Evolutionary conservation across 768 basidiomycete genomes (phyloP), one percentile per base, ranked within the genome.

Genomic region (Amanita phalloides): DNA sequence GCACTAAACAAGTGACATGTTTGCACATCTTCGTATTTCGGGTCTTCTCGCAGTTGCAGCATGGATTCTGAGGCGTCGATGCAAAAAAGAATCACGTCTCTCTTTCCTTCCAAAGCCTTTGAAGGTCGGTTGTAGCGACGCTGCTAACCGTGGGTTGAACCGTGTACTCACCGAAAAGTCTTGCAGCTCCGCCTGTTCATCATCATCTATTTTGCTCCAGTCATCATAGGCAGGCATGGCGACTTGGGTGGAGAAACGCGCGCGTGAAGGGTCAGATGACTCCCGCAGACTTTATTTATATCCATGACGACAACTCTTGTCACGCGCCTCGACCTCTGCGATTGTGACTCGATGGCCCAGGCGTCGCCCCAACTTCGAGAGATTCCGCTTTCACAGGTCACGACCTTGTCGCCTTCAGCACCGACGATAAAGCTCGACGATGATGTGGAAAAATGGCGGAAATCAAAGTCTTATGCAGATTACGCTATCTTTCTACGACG

Each of bases 61-160:
- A 98, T 97, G 9, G 90, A 89, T 49, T 78, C 72, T 0, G 94
- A 95, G 55, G 90, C 91, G 66, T 99, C 94, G 53, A 99, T 90
- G 64, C 87, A 89, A 69, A 97, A 96, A n/a, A 98, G 68, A 43
- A 95, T 85, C 30, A 92, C 88, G 59, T 97, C 92, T 54, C 79
- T 78, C 57, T 84, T 82, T 48, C 80, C 79, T 55, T 90, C 87
- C 55, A 79, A 77, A 53, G 74, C 73, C 86, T 88, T n/a, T 17
- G 45, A 42, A 33, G 48, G 44, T 38, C n/a, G 10, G 20, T 28
- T 33, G 25, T 21, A 1, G 49, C 2, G 33, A 36, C 53, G 55
- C 54, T 26, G 55, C 51, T 43, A 39, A 21, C 13, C 20, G 55
- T 9, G 7, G 44, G 35, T 26, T 26, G 43, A 35, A 4, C 13